Evolutionary conservation across 2,329 filamentous ascomycete species (phyloP).

Genomic region (Cephalotrichum gorgonifer): DNA sequence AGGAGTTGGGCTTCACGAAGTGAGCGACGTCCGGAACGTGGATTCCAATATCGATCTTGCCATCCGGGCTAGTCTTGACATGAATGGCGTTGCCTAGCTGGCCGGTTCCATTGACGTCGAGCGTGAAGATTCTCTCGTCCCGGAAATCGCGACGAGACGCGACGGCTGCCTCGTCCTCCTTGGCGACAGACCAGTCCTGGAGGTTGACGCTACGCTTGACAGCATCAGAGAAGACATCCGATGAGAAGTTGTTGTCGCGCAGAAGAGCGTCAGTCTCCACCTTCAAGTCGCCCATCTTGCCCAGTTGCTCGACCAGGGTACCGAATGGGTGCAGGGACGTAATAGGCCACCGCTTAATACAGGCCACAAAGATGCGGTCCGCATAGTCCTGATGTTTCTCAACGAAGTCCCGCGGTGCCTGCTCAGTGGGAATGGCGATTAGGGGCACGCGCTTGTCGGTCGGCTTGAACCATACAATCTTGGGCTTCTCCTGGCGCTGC

Average conservation of each 20-base stretch:
- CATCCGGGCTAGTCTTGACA: constrained; percentile 72
- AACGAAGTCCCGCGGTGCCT: constrained; percentile 94
- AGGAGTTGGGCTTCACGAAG: constrained; percentile 91
- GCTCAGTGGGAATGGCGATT: constrained; percentile 96
- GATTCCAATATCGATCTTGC: constrained; percentile 85
- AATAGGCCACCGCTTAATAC: constrained; percentile 99
- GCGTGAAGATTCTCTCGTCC: constrained; percentile 77
- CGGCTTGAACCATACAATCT: constrained; percentile 99
- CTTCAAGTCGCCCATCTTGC: constrained; percentile 93
- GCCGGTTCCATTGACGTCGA: constrained; percentile 79
- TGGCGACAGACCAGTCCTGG: constrained; percentile 80
- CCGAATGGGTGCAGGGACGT: constrained; percentile 98
- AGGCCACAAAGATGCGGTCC: constrained; percentile 95
- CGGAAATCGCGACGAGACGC: constrained; percentile 81
- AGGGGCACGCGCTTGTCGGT: constrained; percentile 97
- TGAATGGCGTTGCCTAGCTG: constrained; percentile 91
- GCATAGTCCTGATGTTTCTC: constrained; percentile 98
- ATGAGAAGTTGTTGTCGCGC: constrained; percentile 96
- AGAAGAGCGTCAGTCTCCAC: constrained; percentile 96
- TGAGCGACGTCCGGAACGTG: constrained; percentile 93
- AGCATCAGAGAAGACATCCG: constrained; percentile 94
- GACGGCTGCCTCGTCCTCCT: constrained; percentile 68
- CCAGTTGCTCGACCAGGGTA: constrained; percentile 92
- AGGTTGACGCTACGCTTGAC: constrained; percentile 87
- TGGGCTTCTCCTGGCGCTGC: constrained; percentile 89